A percentile compares a stretch with the other conserved stretches of the same genome.
These are phyloP conservation scores for Microstegium vimineum DNA, from an alignment of 176 grass and related monocot genomes.

Conservation along the genomic window DNA sequence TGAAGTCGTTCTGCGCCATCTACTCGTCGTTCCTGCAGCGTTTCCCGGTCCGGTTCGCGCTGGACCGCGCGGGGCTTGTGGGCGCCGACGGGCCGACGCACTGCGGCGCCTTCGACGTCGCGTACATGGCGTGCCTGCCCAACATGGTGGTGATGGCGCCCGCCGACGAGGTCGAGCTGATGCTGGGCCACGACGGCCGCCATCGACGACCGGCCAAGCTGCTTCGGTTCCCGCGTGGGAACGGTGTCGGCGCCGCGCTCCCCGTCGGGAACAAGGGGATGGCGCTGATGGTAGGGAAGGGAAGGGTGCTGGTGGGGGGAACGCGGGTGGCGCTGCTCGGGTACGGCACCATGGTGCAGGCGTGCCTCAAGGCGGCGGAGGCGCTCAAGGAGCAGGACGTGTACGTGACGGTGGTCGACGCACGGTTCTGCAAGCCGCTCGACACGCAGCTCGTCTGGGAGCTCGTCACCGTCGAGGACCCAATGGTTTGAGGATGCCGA, in stretches of 20 bases:
- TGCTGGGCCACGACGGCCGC: constrained; percentile 85
- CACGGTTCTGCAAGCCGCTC: constrained; percentile 90
- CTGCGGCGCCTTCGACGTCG: constrained; percentile 91
- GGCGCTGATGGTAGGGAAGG: constrained; percentile 69
- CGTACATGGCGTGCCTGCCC: constrained; percentile 90
- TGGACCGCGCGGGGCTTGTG: constrained; percentile 83
- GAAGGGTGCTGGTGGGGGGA: constrained; percentile 67
- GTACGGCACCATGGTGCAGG: constrained; percentile 82
- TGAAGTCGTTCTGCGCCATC: constrained; percentile 95
- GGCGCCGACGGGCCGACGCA: constrained; percentile 92
- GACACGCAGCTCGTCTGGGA: constrained; percentile 56
- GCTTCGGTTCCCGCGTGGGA: constrained; percentile 89
- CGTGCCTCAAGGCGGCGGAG: constrained; percentile 68
- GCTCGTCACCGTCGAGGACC: constrained; percentile 87
- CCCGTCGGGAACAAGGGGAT: constrained; percentile 53
- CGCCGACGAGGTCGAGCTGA: constrained; percentile 82
- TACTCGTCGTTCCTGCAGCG: constrained; percentile 97
- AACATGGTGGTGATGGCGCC: constrained; percentile 99
- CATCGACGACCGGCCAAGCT: constrained; percentile 83
- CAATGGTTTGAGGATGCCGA: too few relatives aligned
- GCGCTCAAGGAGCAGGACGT: constrained; percentile 56
- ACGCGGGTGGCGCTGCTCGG: constrained; percentile 69
- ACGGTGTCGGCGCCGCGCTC: constrained; percentile 59
- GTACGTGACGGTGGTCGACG: constrained; percentile 69
- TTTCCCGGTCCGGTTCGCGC: constrained; percentile 78